Percentiles rank a stretch among this genome's conserved stretches.
phyloP scores from a whole-genome alignment of 371 early-diverging fungal species.

The Vairimorpha necatrix region DNA sequence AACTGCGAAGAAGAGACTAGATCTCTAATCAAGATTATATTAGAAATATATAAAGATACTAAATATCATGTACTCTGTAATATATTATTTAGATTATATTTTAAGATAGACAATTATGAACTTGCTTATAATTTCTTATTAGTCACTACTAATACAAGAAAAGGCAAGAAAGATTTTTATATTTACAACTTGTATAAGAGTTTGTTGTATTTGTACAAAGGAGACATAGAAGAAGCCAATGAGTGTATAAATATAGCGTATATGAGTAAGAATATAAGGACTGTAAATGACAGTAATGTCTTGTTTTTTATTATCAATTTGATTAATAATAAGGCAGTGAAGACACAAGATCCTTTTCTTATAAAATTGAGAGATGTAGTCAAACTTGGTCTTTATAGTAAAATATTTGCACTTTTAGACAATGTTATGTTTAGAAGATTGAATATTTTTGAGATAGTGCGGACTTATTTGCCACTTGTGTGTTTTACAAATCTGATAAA shows the following conservation, averaged over 20 bases:
- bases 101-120: conserved; percentile 2
- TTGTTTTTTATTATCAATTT: conserved; percentile 26
- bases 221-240: conserved; percentile 3
- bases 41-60: neutral
- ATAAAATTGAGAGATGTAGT: neutral
- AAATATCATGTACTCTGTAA: neutral
- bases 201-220: conserved; percentile 10
- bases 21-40: neutral
- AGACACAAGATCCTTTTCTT: neutral
- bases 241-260: conserved; percentile 2
- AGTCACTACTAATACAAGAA: neutral
- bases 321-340: conserved; percentile 16
- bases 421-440: neutral
- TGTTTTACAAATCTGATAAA: conserved; percentile 23
- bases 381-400: neutral
- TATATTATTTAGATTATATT: conserved; percentile 8
- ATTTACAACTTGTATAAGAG: conserved; percentile 27
- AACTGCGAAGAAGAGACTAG: neutral
- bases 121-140: conserved; percentile 8
- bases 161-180: neutral
- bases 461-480: conserved; percentile 9
- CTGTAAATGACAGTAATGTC: neutral
- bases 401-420: neutral
- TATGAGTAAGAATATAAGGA: neutral
- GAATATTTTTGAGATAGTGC: neutral